phyloP scores from a whole-genome alignment of 495 filamentous ascomycete genomes.

The Talaromyces thailandensis region DNA sequence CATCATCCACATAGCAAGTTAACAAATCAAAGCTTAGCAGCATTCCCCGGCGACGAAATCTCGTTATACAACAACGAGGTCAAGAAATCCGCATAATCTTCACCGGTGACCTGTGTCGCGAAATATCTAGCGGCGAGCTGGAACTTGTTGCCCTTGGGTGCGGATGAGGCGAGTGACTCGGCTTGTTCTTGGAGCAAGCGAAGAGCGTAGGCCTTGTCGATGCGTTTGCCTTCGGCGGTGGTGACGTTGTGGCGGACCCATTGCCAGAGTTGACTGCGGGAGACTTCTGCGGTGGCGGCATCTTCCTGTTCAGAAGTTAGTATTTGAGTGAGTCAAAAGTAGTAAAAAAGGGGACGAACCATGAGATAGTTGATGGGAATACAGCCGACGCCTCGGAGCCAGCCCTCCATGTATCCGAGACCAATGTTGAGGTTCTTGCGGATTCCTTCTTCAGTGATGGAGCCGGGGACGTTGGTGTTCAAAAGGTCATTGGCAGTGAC shows the following conservation, averaged over 20 bases:
- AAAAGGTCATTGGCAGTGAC: slow-evolving; percentile 85
- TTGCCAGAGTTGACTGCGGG: slow-evolving; percentile 89
- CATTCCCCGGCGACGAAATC: slow-evolving; percentile 78
- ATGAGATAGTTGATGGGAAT: slow-evolving; percentile 99
- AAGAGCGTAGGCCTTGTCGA: slow-evolving; percentile 85
- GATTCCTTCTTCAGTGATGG: slow-evolving; percentile 92
- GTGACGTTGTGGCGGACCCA: slow-evolving; percentile 81
- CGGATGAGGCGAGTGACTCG: slow-evolving; percentile 62
- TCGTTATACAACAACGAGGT: slow-evolving; percentile 86
- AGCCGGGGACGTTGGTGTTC: slow-evolving; percentile 96
- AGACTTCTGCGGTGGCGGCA: slow-evolving; percentile 93
- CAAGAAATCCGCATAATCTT: slow-evolving; percentile 96
- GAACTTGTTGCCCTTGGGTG: slow-evolving; percentile 85
- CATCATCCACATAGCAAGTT: background rate
- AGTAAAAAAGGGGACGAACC: slow-evolving; percentile 28
- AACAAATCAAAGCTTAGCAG: slow-evolving; percentile 64
- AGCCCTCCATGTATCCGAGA: slow-evolving; percentile 97
- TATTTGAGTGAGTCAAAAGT: background rate
- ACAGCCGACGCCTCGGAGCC: slow-evolving; percentile 89
- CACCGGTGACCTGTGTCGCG: slow-evolving; percentile 83
- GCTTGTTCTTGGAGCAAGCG: slow-evolving; percentile 82
- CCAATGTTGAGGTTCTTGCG: slow-evolving; percentile 98
- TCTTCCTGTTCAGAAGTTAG: slow-evolving; percentile 58
- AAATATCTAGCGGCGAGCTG: slow-evolving; percentile 89
- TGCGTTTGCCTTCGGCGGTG: slow-evolving; percentile 82